These are phyloP conservation scores for Aspergillus cavernicola DNA, from an alignment of 495 filamentous ascomycete species.

Conservation along the genomic window DNA sequence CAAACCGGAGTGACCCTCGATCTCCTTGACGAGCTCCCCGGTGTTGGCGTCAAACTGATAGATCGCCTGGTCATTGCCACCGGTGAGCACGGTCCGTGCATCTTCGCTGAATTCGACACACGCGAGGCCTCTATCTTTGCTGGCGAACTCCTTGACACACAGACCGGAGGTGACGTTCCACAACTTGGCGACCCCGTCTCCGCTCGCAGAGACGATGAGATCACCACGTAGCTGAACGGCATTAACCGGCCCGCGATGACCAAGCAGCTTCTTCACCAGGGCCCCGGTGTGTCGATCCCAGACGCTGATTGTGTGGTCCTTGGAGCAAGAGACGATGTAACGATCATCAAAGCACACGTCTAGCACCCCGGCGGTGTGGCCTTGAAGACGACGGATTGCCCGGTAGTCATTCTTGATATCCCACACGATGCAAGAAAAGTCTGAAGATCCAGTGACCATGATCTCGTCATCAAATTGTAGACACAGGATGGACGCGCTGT, in stretches of 20 bases:
- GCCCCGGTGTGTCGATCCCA: slow-evolving; percentile 82
- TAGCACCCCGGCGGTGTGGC: slow-evolving; percentile 82
- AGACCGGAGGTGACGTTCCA: slow-evolving; percentile 88
- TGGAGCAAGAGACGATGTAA: slow-evolving; percentile 93
- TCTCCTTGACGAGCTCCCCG: slow-evolving; percentile 72
- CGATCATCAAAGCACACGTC: slow-evolving; percentile 89
- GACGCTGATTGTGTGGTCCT: slow-evolving; percentile 85
- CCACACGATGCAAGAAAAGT: slow-evolving; percentile 89
- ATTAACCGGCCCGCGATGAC: slow-evolving; percentile 89
- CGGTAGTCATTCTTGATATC: slow-evolving; percentile 70
- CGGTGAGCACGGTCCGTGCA: slow-evolving; percentile 79
- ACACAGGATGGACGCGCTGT: slow-evolving; percentile 89
- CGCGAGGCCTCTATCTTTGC: slow-evolving; percentile 85
- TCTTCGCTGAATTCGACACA: slow-evolving; percentile 96
- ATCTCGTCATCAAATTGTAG: slow-evolving; percentile 90
- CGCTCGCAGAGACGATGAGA: slow-evolving; percentile 84
- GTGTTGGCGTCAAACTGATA: slow-evolving; percentile 92
- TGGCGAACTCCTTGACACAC: slow-evolving; percentile 81
- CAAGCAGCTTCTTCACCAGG: slow-evolving; percentile 69
- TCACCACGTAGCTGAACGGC: slow-evolving; percentile 92
- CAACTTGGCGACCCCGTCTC: slow-evolving; percentile 86
- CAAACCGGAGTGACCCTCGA: slow-evolving; percentile 73
- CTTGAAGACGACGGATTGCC: slow-evolving; percentile 68
- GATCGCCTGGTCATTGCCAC: slow-evolving; percentile 90
- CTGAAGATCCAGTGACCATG: slow-evolving; percentile 91